Percentiles rank a stretch among this genome's conserved stretches.
Evolutionary conservation across 768 basidiomycete genomes (phyloP).

Genomic region (Panaeolus cyanescens): DNA sequence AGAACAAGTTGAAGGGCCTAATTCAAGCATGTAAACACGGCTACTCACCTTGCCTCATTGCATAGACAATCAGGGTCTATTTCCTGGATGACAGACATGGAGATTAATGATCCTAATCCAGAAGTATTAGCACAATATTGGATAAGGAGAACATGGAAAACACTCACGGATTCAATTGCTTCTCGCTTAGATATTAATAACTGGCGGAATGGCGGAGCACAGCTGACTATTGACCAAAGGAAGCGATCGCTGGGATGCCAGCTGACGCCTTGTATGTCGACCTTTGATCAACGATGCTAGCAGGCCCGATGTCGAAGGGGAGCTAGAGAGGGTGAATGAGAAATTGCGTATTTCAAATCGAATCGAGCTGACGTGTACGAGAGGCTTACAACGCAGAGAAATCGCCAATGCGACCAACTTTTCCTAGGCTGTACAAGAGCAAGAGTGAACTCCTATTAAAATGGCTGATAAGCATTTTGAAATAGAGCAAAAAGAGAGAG

Average conservation of each 20-base stretch:
- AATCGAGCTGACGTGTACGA: background rate
- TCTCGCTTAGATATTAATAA: constrained; percentile 1
- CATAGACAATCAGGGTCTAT: background rate
- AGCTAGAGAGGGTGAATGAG: constrained; percentile 1
- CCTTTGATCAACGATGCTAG: background rate
- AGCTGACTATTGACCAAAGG: background rate
- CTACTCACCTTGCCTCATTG: constrained; percentile 1
- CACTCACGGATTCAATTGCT: background rate
- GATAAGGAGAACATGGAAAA: background rate
- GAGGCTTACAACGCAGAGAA: background rate
- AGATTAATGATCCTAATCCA: background rate
- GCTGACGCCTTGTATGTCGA: background rate
- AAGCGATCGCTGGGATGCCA: background rate
- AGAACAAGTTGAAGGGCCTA: background rate
- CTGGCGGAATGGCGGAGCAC: background rate
- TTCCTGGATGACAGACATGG: background rate
- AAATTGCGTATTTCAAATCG: background rate
- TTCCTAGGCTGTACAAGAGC: background rate
- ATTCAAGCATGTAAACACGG: background rate
- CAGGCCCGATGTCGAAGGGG: background rate
- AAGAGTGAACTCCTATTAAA: background rate
- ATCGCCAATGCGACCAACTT: background rate
- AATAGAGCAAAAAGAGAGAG: background rate
- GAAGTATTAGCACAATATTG: background rate
- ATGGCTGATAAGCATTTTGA: background rate